Conservation (phyloP, 2,329 filamentous ascomycete species). For the Pyricularia grisea region DNA sequence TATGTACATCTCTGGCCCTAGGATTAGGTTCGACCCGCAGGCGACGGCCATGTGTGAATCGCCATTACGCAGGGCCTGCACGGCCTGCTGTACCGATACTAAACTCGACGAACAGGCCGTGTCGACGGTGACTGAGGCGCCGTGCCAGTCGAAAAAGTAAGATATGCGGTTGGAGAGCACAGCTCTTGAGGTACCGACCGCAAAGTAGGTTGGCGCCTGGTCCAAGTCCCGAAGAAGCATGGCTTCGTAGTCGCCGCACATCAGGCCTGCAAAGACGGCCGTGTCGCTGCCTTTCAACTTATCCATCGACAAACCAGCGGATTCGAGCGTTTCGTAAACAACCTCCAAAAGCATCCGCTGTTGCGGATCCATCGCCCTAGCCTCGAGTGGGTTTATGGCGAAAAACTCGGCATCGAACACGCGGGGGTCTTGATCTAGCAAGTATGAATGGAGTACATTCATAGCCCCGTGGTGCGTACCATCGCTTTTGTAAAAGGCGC, state of each 20-base stretch:
- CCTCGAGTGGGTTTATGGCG: not conserved
- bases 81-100: conserved; percentile 38
- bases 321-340: conserved; percentile 24
- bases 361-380: conserved; percentile 20
- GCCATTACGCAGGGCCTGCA: conserved; percentile 35
- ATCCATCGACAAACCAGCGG: conserved; percentile 11
- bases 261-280: conserved; percentile 15
- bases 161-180: conserved; percentile 18
- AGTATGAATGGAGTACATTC: not conserved
- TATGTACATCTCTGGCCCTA: conserved; percentile 32
- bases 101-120: conserved; percentile 43
- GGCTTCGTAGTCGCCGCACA: not conserved
- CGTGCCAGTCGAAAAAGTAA: conserved; percentile 22
- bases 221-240: not conserved
- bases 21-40: conserved; percentile 20
- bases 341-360: conserved; percentile 23
- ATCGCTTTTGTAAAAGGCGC: not conserved
- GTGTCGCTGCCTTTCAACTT: conserved; percentile 9
- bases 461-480: not conserved
- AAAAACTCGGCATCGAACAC: conserved; percentile 32
- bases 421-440: not conserved
- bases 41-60: conserved; percentile 34
- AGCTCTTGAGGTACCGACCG: not conserved
- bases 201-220: not conserved
- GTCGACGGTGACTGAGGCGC: conserved; percentile 31